Base-by-base conservation (phyloP, 495 filamentous ascomycete genomes). In the Parathielavia appendiculata region DNA sequence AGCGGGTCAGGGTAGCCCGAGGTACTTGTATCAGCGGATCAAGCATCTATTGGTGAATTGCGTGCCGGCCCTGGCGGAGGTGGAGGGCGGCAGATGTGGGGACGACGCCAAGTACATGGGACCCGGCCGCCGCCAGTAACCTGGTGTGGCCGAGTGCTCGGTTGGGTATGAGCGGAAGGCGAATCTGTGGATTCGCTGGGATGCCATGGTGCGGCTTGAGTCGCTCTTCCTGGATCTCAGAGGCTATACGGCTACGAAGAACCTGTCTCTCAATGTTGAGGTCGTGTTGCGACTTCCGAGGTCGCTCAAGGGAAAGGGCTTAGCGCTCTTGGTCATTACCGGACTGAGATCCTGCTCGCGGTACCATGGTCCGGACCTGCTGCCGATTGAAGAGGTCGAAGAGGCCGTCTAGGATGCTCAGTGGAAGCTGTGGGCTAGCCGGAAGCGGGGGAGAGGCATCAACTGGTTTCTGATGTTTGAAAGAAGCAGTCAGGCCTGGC, bases 191-290 rank as follows among this genome's bases (percentile, higher is more conserved):
- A 5, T 66, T 23, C 52, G 58, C 20, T 66, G 61, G 50, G 14
- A 26, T 6, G 36, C 39, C 7, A 16, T 66, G 43, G 38, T 40
- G 16, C 20, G 34, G 30, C 44, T 66, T 17, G 64, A 66, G 61
- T 45, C 61, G 11, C 61, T 64, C 16, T 56, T 20, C 22, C 51
- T 66, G 30, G 64, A 66, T n/a, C 34, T 61, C 19, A 55, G 63
- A 20, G 54, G 43, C 5, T 60, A 51, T 10, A 43, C 32, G 22
- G 5, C n/a, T 26, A 17, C 13, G 8, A 1, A 7, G 9, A n/a
- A 7, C 5, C 6, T 10, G 13, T 13, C 14, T 11, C 19, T 53
- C 11, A 8, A 50, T 10, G 17, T 11, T 11, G 14, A 17, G 17
- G 63, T 57, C 12, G 38, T 60, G 13, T 4, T 41, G 26, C 4